phyloP scores from a whole-genome alignment of 352 stramenopile genomes.

The Phytopythium sindhum region DNA sequence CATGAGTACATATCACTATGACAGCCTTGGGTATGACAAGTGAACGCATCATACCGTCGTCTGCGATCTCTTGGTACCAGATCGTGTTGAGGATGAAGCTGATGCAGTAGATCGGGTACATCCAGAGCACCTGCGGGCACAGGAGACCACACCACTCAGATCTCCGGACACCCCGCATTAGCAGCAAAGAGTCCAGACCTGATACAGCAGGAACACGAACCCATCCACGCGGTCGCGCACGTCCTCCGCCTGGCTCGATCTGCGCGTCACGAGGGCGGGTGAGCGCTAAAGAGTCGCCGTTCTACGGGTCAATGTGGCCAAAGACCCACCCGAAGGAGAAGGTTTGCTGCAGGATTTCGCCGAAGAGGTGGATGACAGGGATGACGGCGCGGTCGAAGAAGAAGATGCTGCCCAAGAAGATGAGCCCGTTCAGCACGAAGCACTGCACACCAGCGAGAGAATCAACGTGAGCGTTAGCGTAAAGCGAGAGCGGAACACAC shows the following conservation, averaged over 20 bases:
- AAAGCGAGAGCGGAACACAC: too few species aligned
- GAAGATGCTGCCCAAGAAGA: slow-evolving; percentile 89
- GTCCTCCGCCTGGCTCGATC: slow-evolving; percentile 55
- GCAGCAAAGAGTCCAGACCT: slow-evolving; percentile 23
- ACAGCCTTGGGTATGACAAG: neutral
- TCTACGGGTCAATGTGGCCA: too few species aligned
- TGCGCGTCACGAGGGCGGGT: slow-evolving; percentile 10
- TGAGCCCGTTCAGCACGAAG: slow-evolving; percentile 87
- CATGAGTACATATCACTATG: neutral
- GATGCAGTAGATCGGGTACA: slow-evolving; percentile 91
- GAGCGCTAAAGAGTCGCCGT: neutral
- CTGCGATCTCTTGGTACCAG: slow-evolving; percentile 89
- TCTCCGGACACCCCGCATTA: neutral
- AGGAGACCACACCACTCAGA: neutral
- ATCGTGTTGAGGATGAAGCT: slow-evolving; percentile 91
- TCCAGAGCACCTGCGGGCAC: slow-evolving; percentile 64
- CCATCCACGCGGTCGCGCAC: slow-evolving; percentile 75
- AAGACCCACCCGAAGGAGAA: slow-evolving; percentile 54
- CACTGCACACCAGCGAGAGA: slow-evolving; percentile 30
- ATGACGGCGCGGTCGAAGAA: slow-evolving; percentile 86
- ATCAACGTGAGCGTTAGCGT: neutral
- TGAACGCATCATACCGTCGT: slow-evolving; percentile 58
- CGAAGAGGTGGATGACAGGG: slow-evolving; percentile 86
- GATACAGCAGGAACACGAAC: slow-evolving; percentile 86
- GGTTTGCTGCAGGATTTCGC: slow-evolving; percentile 68